Evolutionary conservation across 495 filamentous ascomycete genomes (phyloP), one percentile per base, ranked within the genome.

Genomic region (Aspergillus baeticus): DNA sequence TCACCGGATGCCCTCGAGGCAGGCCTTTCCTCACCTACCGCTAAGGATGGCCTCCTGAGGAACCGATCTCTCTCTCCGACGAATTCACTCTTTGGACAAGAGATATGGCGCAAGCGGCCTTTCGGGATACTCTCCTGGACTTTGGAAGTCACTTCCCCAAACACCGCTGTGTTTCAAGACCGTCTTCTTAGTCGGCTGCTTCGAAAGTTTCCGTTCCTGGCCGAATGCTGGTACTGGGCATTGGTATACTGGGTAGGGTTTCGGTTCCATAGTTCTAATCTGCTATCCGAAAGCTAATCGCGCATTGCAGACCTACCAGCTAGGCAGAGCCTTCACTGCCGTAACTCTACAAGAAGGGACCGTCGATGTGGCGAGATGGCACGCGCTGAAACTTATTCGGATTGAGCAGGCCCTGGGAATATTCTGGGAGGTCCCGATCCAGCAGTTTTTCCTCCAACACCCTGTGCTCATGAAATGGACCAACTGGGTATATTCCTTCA

Each of bases 191-290:
- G 81, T 68, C 71, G 84, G 2, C 54, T 91, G 20, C 74, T 93
- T 6, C 73, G 79, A 34, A 85, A 82, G 57, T 81, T 89, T 49
- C 89, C 89, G 10, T 93, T 93, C 61, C 66, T 92, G 23, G 82
- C 87, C 20, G 89, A 93, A 68, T 86, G 86, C 62, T 91, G 87
- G 77, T 92, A 93, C 61, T 92, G 89, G 89, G 84, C 83, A 5
- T 66, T 86, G 65, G 80, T 85, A 39, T 86, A 85, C 62, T 85
- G 81, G 79, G 83, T 85, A 71, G 53, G 35, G 3, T 20, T 7
- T 10, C 54, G 20, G 46, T 53, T 57, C 37, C 39, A 54, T 48
- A 15, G 6, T 15, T 38, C 21, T 29, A 42, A 50, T 15, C 36
- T 54, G 10, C 3, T 26, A 10, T 14, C 31, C 10, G 21, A 51